Evolutionary conservation across 129 eudicot genomes (phyloP).

Genomic region (Escallonia herrerae): DNA sequence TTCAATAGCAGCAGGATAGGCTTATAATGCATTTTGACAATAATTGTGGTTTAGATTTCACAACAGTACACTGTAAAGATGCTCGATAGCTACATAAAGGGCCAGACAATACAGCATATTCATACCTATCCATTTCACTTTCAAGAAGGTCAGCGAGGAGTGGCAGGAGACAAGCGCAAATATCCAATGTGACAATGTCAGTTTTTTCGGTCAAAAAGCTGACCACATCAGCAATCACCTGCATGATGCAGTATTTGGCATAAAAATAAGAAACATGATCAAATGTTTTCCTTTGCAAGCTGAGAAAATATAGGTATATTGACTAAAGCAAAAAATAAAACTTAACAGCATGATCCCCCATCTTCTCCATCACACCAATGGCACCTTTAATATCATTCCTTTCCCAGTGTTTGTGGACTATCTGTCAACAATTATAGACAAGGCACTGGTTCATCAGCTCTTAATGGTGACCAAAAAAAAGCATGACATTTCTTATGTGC

Average conservation of each 20-base stretch:
- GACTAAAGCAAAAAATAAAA: neutral
- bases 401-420: conserved; percentile 67
- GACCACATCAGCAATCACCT: conserved; percentile 85
- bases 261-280: neutral
- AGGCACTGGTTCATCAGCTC: neutral
- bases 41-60: too few species aligned
- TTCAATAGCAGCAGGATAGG: too few species aligned
- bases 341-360: conserved; percentile 91
- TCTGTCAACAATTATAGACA: conserved; percentile 34
- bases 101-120: neutral
- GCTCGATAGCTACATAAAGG: neutral
- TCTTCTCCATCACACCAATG: conserved; percentile 57
- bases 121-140: conserved; percentile 83
- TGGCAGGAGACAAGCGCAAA: conserved; percentile 74
- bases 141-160: conserved; percentile 67
- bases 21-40: too few species aligned
- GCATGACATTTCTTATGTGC: too few species aligned
- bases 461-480: too few species aligned
- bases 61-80: too few species aligned
- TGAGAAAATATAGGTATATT: neutral
- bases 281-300: too few species aligned
- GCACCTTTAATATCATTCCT: conserved; percentile 90
- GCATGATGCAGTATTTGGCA: conserved; percentile 7
- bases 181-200: conserved; percentile 76
- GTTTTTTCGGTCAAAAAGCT: conserved; percentile 61